Evolutionary conservation across 345 rosid genomes (phyloP).

Genomic region (Salix arbutifolia): DNA sequence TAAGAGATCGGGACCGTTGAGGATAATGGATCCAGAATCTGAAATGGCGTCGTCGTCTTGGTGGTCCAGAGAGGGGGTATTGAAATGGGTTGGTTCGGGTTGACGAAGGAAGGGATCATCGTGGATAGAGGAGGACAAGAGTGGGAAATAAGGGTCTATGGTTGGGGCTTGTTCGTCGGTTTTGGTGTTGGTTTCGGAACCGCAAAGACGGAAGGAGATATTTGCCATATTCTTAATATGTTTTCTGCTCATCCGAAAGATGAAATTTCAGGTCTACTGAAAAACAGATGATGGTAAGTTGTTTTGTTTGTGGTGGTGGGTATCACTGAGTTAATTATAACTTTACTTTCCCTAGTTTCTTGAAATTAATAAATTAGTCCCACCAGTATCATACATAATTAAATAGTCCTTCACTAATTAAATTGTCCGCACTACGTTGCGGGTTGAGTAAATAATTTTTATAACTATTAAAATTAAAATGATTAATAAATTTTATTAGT

Average conservation of each 20-base stretch:
- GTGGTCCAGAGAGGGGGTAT: neutral
- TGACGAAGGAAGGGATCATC: neutral
- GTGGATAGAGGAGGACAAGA: slow-evolving; percentile 19
- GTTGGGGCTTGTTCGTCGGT: slow-evolving; percentile 23
- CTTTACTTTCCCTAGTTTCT: neutral
- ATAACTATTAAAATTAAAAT: too few relatives aligned
- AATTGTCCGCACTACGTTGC: too few relatives aligned
- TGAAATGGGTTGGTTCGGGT: neutral
- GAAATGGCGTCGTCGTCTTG: slow-evolving; percentile 21
- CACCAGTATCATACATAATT: neutral
- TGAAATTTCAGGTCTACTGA: neutral
- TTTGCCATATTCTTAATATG: slow-evolving; percentile 29
- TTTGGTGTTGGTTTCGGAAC: slow-evolving; percentile 9
- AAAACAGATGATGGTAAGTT: neutral
- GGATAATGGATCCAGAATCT: slow-evolving; percentile 29
- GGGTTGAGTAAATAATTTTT: too few relatives aligned
- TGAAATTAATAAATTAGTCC: neutral
- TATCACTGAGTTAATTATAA: neutral
- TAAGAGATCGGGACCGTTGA: slow-evolving; percentile 39
- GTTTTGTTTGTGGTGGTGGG: neutral
- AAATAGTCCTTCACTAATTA: neutral
- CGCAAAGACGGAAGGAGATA: slow-evolving; percentile 41
- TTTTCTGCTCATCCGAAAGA: neutral
- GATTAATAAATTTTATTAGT: too few relatives aligned
- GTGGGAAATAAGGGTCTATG: slow-evolving; percentile 33